Base-by-base conservation (phyloP, 2,329 filamentous ascomycete genomes). In the Beauveria bassiana region DNA sequence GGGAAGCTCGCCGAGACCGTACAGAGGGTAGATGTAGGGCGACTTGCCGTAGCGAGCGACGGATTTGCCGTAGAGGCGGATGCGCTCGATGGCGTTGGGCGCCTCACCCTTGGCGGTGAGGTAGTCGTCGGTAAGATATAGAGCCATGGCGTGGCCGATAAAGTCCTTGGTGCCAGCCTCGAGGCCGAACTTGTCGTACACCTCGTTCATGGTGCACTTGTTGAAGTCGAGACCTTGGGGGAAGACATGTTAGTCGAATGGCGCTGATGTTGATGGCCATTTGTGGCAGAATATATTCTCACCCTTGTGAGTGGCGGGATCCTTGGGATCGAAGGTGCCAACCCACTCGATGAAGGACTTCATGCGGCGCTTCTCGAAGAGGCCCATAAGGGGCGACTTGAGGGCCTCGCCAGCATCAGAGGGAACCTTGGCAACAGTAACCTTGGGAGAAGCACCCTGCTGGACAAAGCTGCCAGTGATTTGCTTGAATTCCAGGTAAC, bases 21-120 rank as follows among this genome's bases (percentile, higher is more conserved):
- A 99, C 38, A 98, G 87, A 54, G 95, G 96, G 82, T 99, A 99
- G 80, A 99, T 98, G 81, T 98, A 99, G 51, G 95, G 96, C 14
- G 93, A 98, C 79, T 97, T 98, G 77, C 95, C 95, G 77, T 98
- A 98, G 65, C 93, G 87, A 58, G 93, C 91, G 78, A 99, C 96
- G 34, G 93, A 97, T 84, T 96, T 96, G 69, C 93, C 96, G 77
- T 99, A 99, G 52, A 99, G 84, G 67, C 91, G 86, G 74, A 99
- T 97, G 69, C 93, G 91, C 77, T 93, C 86, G 69, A 99, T 90
- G 61, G 90, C 86, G 73, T 96, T 92, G 68, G 89, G 86, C 50
- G 93, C 91, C 71, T 81, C 80, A 66, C 93, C 93, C 55, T 81
- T 78, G 65, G 82, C 76, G 67, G 82, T 86, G 71, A 96, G 87